Percentiles rank a stretch among this genome's conserved stretches.
Evolutionary conservation across 768 basidiomycete genomes (phyloP).

Genomic region (Naganishia antarctica): DNA sequence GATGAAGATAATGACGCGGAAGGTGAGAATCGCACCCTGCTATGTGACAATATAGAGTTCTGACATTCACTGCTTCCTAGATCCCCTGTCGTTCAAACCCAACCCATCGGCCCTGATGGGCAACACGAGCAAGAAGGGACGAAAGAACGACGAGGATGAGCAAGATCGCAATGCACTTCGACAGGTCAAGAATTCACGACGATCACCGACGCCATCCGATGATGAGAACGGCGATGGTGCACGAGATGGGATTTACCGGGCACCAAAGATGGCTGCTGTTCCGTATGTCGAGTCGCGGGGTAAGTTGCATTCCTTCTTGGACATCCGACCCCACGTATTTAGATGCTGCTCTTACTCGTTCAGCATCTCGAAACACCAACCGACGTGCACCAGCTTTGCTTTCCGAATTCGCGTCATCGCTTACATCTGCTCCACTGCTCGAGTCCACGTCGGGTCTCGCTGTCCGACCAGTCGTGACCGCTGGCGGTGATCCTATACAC

Average conservation of each 20-base stretch:
- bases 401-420: constrained; percentile 46
- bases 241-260: constrained; percentile 51
- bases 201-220: constrained; percentile 20
- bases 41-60: not conserved
- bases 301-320: constrained; percentile 39
- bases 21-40: constrained; percentile 54
- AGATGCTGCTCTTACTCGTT: no score
- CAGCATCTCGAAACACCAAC: constrained; percentile 50
- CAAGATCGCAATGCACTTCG: constrained; percentile 28
- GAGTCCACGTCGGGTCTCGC: constrained; percentile 50
- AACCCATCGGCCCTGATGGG: constrained; percentile 70
- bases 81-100: constrained; percentile 85
- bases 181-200: constrained; percentile 12
- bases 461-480: constrained; percentile 41
- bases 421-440: constrained; percentile 45
- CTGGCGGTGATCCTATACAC: constrained; percentile 33
- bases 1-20: constrained; percentile 53
- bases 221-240: constrained; percentile 30
- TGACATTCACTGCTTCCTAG: constrained; percentile 51
- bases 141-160: constrained; percentile 42
- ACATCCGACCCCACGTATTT: not conserved
- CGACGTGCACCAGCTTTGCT: constrained; percentile 51
- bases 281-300: constrained; percentile 67
- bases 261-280: constrained; percentile 81
- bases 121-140: constrained; percentile 29